Percentiles rank a stretch among this genome's conserved stretches.
Conservation (phyloP, 2,329 filamentous ascomycete species). For the Pyricularia sp. region DNA sequence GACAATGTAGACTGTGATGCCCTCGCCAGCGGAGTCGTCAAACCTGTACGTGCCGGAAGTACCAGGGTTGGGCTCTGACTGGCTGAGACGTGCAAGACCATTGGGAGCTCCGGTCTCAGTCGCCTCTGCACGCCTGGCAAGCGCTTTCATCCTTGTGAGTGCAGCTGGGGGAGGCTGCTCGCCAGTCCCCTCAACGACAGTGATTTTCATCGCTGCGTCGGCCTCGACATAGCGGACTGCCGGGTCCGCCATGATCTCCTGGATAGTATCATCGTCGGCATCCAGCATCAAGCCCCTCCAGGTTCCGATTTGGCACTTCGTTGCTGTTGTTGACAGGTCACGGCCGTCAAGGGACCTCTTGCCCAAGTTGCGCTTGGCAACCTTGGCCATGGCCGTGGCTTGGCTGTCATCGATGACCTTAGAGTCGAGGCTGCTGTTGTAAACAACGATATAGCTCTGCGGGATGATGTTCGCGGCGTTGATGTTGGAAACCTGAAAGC, state of each 20-base stretch:
- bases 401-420: constrained; percentile 36
- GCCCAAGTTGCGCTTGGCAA: constrained; percentile 44
- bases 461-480: constrained; percentile 34
- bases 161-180: not conserved
- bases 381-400: constrained; percentile 29
- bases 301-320: constrained; percentile 30
- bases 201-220: constrained; percentile 28
- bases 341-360: constrained; percentile 36
- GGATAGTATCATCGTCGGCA: constrained; percentile 20
- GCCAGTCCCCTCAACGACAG: not conserved
- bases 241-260: constrained; percentile 30
- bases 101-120: constrained; percentile 39
- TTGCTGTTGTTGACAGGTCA: constrained; percentile 32
- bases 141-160: not conserved
- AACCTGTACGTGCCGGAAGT: constrained; percentile 32
- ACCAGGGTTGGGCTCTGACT: constrained; percentile 13
- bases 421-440: constrained; percentile 39
- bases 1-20: constrained; percentile 49
- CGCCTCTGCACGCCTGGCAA: constrained; percentile 18
- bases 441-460: constrained; percentile 52
- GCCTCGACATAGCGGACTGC: constrained; percentile 30
- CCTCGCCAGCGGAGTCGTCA: constrained; percentile 36
- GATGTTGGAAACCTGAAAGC: constrained; percentile 36
- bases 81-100: constrained; percentile 41
- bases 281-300: constrained; percentile 38